phyloP scores from a whole-genome alignment of 2,329 filamentous ascomycete genomes.

The Penicillium sp. region DNA sequence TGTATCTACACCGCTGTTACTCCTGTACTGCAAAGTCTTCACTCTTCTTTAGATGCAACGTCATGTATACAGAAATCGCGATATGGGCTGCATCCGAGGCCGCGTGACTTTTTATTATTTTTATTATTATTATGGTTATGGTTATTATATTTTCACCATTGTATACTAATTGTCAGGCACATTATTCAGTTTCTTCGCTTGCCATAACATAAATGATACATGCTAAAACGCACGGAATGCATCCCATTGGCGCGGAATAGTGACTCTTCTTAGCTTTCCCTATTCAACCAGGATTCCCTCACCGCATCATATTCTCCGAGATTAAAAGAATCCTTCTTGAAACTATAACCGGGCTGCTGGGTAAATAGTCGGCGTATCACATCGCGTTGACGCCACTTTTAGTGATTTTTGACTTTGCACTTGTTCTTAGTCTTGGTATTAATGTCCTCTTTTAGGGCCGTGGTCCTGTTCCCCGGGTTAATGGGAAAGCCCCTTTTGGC shows the following conservation, averaged over 20 bases:
- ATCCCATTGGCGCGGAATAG: no score
- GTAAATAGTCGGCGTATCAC: slow-evolving; percentile 6
- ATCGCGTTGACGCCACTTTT: slow-evolving; percentile 29
- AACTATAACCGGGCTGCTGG: slow-evolving; percentile 9
- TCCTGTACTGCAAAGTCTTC: neutral
- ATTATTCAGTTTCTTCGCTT: no score
- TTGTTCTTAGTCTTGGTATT: neutral
- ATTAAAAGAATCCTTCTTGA: neutral
- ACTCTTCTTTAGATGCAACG: neutral
- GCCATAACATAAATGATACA: no score
- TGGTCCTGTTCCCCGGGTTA: slow-evolving; percentile 31
- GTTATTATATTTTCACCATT: no score
- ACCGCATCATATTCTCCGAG: no score
- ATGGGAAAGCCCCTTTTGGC: neutral
- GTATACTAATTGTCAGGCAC: no score
- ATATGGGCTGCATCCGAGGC: neutral
- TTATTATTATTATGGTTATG: no score
- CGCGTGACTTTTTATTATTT: neutral
- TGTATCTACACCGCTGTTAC: neutral
- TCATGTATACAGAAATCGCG: neutral
- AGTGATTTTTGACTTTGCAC: slow-evolving; percentile 17
- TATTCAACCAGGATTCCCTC: no score
- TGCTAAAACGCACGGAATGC: no score
- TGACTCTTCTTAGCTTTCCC: no score
- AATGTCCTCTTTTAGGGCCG: slow-evolving; percentile 12